A percentile compares a stretch with the other conserved stretches of the same genome.
These are phyloP conservation scores for Closterium sp. DNA, from an alignment of 139 green algal genomes.

Conservation along the genomic window DNA sequence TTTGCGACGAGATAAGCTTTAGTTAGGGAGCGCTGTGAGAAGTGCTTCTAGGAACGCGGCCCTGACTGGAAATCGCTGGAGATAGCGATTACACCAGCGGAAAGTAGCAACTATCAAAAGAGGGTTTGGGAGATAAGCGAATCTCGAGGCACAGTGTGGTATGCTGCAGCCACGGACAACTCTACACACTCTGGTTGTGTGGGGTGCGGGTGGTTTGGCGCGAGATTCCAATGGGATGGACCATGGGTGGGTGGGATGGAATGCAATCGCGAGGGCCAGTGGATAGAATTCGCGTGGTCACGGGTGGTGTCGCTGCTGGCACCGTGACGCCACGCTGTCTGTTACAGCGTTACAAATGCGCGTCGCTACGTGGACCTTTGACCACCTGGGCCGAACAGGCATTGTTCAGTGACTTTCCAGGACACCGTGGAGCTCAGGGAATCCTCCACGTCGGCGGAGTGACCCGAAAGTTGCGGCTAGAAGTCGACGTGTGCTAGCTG, in stretches of 20 bases:
- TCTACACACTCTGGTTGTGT: not conserved
- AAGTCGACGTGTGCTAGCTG: not conserved
- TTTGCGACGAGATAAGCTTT: not conserved
- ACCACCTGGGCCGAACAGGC: too few species aligned
- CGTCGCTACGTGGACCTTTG: not conserved
- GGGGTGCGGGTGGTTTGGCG: not conserved
- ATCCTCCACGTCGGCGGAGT: not conserved
- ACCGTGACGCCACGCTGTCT: not conserved
- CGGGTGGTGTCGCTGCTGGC: not conserved
- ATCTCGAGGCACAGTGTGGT: not conserved
- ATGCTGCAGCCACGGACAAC: too few species aligned
- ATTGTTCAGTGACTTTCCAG: too few species aligned
- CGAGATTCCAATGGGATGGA: not conserved
- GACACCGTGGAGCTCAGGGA: not conserved
- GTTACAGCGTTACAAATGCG: not conserved
- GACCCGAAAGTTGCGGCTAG: not conserved
- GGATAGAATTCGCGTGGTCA: not conserved
- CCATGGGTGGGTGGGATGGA: too few species aligned
- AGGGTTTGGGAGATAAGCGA: not conserved
- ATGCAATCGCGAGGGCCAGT: not conserved
- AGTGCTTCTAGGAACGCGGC: not conserved
- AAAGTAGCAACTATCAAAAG: not conserved
- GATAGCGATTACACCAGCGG: not conserved
- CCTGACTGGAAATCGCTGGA: not conserved
- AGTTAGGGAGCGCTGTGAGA: not conserved